Percentiles rank a stretch among this genome's conserved stretches.
phyloP scores from a whole-genome alignment of 352 stramenopile species.

The Phytophthora fragariaefolia region DNA sequence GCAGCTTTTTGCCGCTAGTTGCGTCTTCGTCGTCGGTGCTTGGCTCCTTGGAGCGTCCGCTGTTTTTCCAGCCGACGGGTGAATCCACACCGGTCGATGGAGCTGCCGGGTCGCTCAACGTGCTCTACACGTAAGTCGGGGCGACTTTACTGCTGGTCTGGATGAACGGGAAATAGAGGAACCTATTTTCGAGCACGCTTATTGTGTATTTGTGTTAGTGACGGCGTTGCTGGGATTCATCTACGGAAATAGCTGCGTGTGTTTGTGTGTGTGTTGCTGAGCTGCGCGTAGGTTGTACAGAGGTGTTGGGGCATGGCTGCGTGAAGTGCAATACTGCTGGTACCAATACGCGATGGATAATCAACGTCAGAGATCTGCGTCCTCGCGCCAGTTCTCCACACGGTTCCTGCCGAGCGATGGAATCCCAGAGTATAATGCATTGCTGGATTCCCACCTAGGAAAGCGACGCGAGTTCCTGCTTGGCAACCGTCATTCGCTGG shows the following conservation, averaged over 20 bases:
- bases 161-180: conserved; percentile 38
- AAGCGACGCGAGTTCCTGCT: conserved; percentile 74
- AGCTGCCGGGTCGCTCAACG: conserved; percentile 30
- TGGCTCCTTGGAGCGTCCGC: conserved; percentile 46
- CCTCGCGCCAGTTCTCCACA: conserved; percentile 57
- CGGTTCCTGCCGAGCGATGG: conserved; percentile 67
- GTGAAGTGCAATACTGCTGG: conserved; percentile 8
- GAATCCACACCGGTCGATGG: conserved; percentile 4
- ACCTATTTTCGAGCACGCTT: conserved; percentile 27
- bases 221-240: not conserved
- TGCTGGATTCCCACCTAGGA: conserved; percentile 65
- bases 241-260: conserved; percentile 23
- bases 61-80: conserved; percentile 34
- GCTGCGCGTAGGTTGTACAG: not conserved
- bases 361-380: conserved; percentile 14
- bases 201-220: conserved; percentile 21
- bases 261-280: not conserved
- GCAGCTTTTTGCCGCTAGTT: conserved; percentile 53
- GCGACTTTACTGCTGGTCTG: not conserved
- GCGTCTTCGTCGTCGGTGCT: conserved; percentile 33
- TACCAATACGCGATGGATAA: conserved; percentile 17
- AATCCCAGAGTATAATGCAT: conserved; percentile 77
- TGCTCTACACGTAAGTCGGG: conserved; percentile 65
- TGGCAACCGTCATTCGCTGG: conserved; percentile 60
- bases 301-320: conserved; percentile 21